Conservation (phyloP, 768 basidiomycete genomes). For the Pleurotus citrinopileatus region DNA sequence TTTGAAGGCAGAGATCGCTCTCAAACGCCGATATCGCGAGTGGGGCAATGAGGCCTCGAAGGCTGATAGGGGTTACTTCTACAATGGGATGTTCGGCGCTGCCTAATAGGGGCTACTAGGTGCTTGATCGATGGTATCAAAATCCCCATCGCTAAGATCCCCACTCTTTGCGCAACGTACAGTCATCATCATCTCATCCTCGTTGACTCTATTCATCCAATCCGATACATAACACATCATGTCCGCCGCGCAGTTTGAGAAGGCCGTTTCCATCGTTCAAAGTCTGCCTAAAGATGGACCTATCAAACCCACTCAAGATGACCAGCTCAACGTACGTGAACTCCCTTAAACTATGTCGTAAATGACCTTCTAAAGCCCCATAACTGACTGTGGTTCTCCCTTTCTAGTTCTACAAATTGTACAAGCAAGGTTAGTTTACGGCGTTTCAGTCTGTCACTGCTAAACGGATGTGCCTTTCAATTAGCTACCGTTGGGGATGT, state of each 20-base stretch:
- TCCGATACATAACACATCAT: conserved; percentile 47
- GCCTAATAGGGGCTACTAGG: not conserved
- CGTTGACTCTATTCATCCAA: conserved; percentile 12
- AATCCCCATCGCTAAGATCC: not conserved
- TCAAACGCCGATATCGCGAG: not conserved
- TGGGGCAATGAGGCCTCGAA: no score
- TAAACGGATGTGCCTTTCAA: not conserved
- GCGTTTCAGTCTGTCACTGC: not conserved
- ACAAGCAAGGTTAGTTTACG: conserved; percentile 78
- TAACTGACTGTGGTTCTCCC: not conserved
- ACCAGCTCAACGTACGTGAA: conserved; percentile 75
- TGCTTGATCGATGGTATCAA: not conserved
- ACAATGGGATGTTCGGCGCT: not conserved
- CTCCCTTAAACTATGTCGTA: conserved; percentile 12
- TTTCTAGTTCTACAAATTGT: conserved; percentile 86
- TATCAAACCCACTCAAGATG: conserved; percentile 67
- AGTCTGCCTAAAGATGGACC: conserved; percentile 77
- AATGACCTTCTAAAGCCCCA: conserved; percentile 12
- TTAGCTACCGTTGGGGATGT: conserved; percentile 75
- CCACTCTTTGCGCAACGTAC: not conserved
- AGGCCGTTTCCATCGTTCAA: conserved; percentile 67
- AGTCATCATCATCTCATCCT: not conserved
- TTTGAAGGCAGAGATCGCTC: no score
- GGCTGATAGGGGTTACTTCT: not conserved
- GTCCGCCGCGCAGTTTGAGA: conserved; percentile 65